phyloP scores from a whole-genome alignment of 1,284 basidiomycete genomes.

The Phellinidium pouzarii region DNA sequence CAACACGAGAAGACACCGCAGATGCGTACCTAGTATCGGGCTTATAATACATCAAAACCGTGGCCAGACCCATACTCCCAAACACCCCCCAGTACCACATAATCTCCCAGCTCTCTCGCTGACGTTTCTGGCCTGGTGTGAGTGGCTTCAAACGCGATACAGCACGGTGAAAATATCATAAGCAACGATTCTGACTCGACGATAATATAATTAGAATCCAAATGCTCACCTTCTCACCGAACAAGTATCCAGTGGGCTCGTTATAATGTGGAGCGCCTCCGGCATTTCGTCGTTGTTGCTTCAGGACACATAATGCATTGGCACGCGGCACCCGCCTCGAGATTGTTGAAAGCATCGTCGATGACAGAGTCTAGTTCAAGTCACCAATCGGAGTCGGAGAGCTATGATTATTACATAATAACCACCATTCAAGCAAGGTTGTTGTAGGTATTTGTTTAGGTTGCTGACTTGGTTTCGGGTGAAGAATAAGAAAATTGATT shows the following conservation, averaged over 20 bases:
- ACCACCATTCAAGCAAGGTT: too few relatives aligned
- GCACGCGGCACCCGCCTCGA: conserved; percentile 14
- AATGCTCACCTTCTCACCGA: conserved; percentile 78
- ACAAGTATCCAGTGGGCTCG: conserved; percentile 82
- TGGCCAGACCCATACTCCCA: conserved; percentile 75
- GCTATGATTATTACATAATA: too few relatives aligned
- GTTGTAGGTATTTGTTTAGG: too few relatives aligned
- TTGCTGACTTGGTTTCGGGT: too few relatives aligned
- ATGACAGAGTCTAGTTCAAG: too few relatives aligned
- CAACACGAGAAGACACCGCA: background rate
- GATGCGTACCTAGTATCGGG: conserved; percentile 84
- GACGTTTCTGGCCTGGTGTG: conserved; percentile 75
- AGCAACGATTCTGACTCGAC: background rate
- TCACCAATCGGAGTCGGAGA: too few relatives aligned
- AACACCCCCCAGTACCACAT: conserved; percentile 90
- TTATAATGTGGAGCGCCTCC: conserved; percentile 72
- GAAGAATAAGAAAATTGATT: too few relatives aligned
- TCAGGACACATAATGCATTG: background rate
- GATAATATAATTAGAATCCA: conserved; percentile 3
- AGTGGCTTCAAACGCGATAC: conserved; percentile 43
- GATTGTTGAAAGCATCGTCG: conserved; percentile 15
- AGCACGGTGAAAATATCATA: conserved; percentile 10
- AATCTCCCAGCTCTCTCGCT: conserved; percentile 84
- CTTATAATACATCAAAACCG: conserved; percentile 85
- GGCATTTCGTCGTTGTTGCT: conserved; percentile 16